Evolutionary conservation across 2,329 filamentous ascomycete genomes (phyloP), one percentile per base, ranked within the genome.

Genomic region (Boeremia exigua): DNA sequence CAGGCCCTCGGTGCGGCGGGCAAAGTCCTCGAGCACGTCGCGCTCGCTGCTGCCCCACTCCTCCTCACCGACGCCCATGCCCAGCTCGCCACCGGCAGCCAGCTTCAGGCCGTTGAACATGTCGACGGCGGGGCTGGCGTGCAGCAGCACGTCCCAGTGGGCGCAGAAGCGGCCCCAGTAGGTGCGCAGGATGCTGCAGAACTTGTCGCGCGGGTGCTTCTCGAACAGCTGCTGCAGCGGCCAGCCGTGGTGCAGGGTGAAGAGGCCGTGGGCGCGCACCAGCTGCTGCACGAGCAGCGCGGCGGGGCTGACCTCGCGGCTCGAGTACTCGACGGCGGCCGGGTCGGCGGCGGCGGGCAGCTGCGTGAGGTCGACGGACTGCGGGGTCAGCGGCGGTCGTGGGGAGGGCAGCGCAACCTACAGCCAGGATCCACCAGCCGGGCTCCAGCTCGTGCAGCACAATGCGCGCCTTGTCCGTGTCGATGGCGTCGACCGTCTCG

Each of bases 371-470:
- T 95, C 89, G 71, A 97, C 86, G 43, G 89, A 91, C 88, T 92
- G 59, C 14, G 19, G 45, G 29, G 50, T 60, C 38, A 58, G 51
- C 38, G 11, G 10, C n/a, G n/a, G n/a, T n/a, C n/a, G n/a, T n/a
- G n/a, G n/a, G n/a, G n/a, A n/a, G n/a, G n/a, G n/a, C n/a, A n/a
- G n/a, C n/a, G n/a, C n/a, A n/a, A n/a, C n/a, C n/a, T n/a, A 96
- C 92, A 59, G 92, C 93, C 57, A 98, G 80, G 59, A 98, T 88
- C 96, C 96, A 99, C 95, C 95, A 99, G 28, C 90, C 90, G 14
- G 85, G 80, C 75, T 99, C 94, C 61, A 99, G 78, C 79, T 99
- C 92, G 67, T 92, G 87, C 39, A 97, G 79, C 30, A 98, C 82
- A 30, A 97, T 88, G 29, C 93, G 86, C 45, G 89, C 87, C 79